These are phyloP conservation scores for Kwoniella dejecticola DNA, from an alignment of 768 basidiomycete species.

Conservation along the genomic window DNA sequence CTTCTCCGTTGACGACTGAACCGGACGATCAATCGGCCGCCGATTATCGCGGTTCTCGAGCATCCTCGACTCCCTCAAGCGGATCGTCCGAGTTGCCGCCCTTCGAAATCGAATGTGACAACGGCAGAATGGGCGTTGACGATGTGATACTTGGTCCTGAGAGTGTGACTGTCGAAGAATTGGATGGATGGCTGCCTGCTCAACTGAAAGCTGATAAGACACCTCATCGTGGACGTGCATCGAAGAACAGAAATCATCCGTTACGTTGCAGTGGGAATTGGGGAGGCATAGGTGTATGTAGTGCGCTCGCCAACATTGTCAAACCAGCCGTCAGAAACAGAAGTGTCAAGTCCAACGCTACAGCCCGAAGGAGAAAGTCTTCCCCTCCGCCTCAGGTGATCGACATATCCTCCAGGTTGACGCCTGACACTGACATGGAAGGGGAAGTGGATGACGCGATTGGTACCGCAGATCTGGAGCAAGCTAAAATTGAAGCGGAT, in stretches of 20 bases:
- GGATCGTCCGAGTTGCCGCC: slow-evolving; percentile 38
- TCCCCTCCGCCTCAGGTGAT: not conserved
- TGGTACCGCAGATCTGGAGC: slow-evolving; percentile 43
- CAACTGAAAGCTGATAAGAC: slow-evolving; percentile 24
- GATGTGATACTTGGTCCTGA: slow-evolving; percentile 44
- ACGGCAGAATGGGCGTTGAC: slow-evolving; percentile 26
- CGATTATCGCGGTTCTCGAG: slow-evolving; percentile 30
- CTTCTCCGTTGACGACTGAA: slow-evolving; percentile 38
- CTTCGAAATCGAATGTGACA: slow-evolving; percentile 30
- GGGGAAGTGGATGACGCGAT: slow-evolving; percentile 35
- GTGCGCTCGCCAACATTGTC: slow-evolving; percentile 1
- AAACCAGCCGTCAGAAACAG: slow-evolving; percentile 11
- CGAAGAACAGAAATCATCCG: slow-evolving; percentile 16
- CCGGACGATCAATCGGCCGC: slow-evolving; percentile 20
- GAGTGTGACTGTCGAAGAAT: slow-evolving; percentile 42
- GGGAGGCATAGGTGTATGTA: slow-evolving; percentile 45
- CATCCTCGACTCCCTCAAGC: slow-evolving; percentile 39
- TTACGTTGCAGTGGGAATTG: slow-evolving; percentile 27
- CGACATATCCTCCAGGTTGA: not conserved
- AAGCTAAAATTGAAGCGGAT: slow-evolving; percentile 39
- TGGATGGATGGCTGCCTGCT: slow-evolving; percentile 34
- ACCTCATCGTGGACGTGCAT: slow-evolving; percentile 28
- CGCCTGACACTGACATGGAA: slow-evolving; percentile 12
- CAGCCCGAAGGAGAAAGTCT: slow-evolving; percentile 14
- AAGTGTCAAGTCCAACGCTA: slow-evolving; percentile 13